These are phyloP conservation scores for Anthracocystis walkeri DNA, from an alignment of 1,284 basidiomycete species.

Conservation along the genomic window DNA sequence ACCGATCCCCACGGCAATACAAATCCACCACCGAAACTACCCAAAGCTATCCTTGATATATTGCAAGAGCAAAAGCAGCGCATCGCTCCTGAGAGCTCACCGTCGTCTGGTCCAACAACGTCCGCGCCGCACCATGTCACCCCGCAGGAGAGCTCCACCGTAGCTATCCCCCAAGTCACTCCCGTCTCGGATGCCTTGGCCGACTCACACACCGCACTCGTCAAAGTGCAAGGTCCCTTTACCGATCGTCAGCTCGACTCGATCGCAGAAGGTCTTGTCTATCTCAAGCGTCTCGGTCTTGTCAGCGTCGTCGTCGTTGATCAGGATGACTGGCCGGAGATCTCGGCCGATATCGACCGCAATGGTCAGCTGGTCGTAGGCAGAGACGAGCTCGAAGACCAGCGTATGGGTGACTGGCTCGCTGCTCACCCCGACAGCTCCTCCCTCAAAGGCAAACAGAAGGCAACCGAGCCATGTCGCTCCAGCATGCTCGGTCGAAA, in stretches of 20 bases:
- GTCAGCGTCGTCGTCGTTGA: conserved; percentile 95
- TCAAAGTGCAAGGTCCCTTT: conserved; percentile 97
- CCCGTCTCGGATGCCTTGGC: conserved; percentile 42
- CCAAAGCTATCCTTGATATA: conserved; percentile 38
- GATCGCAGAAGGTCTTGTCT: conserved; percentile 91
- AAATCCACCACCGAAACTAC: conserved; percentile 15
- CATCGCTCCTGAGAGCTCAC: conserved; percentile 30
- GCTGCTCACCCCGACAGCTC: conserved; percentile 36
- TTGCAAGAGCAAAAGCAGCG: conserved; percentile 36
- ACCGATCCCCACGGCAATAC: conserved; percentile 21
- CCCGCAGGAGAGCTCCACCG: conserved; percentile 68
- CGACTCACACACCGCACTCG: conserved; percentile 81
- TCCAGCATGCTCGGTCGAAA: conserved; percentile 31
- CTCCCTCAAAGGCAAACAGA: conserved; percentile 29
- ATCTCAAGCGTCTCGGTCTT: conserved; percentile 93
- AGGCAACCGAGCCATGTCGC: conserved; percentile 8
- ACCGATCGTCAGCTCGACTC: conserved; percentile 93
- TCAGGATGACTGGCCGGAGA: conserved; percentile 79
- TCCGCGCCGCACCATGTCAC: conserved; percentile 61
- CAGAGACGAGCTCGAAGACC: conserved; percentile 48
- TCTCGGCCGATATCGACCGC: conserved; percentile 41
- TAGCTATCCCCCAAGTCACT: conserved; percentile 43
- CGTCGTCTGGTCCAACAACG: conserved; percentile 35
- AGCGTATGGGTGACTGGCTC: conserved; percentile 57
- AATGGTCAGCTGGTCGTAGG: conserved; percentile 45